phyloP scores from a whole-genome alignment of 140 eudicot genomes.

The Stevia rebaudiana region DNA sequence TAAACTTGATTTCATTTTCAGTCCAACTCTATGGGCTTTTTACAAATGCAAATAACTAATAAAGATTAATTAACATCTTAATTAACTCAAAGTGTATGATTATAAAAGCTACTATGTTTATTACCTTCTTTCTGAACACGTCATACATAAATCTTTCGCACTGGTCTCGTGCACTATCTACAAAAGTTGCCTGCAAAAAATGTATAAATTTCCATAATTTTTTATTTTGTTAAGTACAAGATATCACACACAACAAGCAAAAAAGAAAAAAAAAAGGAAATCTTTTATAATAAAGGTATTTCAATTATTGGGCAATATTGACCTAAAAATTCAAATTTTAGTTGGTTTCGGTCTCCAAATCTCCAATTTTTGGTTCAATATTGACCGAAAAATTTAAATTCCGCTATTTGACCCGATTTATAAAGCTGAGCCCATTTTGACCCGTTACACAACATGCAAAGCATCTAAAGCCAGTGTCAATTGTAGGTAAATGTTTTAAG shows the following conservation, averaged over 20 bases:
- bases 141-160: slow-evolving; percentile 76
- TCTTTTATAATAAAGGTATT: background rate
- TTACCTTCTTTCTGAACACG: slow-evolving; percentile 64
- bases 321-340: too few relatives aligned
- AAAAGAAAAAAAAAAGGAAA: background rate
- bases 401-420: background rate
- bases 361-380: too few relatives aligned
- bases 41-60: background rate
- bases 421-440: background rate
- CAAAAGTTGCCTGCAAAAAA: slow-evolving; percentile 45
- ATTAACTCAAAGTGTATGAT: background rate
- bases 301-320: background rate
- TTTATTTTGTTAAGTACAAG: background rate
- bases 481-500: background rate
- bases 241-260: background rate
- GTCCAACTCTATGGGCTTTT: background rate
- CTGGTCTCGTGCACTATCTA: slow-evolving; percentile 45
- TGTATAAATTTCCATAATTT: background rate
- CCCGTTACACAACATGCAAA: background rate
- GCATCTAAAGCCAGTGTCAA: background rate
- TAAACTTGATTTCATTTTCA: background rate
- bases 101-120: background rate
- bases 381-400: too few relatives aligned
- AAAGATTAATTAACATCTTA: background rate
- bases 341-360: too few relatives aligned